Base-by-base conservation (phyloP, 2,329 filamentous ascomycete species). In the Neurospora crassa region DNA sequence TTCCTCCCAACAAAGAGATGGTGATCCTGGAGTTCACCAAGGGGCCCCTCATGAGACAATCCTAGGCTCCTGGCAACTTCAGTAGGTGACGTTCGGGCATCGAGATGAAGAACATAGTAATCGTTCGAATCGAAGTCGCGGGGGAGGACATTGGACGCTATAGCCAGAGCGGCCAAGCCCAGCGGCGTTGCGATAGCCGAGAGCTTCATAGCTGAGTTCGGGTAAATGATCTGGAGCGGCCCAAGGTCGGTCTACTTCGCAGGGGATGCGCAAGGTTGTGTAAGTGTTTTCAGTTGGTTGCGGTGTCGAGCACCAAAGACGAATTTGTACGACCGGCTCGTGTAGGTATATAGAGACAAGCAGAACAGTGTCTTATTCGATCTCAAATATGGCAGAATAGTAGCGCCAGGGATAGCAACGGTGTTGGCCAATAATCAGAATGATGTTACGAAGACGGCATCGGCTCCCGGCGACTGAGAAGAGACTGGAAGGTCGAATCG, bases 51-150 rank as follows among this genome's bases (percentile, higher is more conserved):
- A 80, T 97, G 90, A 67, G 87, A 85, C 68, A 97, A 84, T 24
- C 92, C 93, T 10, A 99, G 84, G 29, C 89, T 86, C 67, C 84
- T 82, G 40, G 94, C 94, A 74, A 97, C 85, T 53, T 91, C 85
- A 34, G 87, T 82, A 18, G 94, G 93, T 16, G 89, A 85, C 7
- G 87, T 84, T 45, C 87, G 84, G 14, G 87, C 83, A 72, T 91
- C 88, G 77, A 99, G 87, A 75, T 97, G 92, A 67, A 99, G 85
- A 74, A 96, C 94, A 80, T 98, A 97, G 83, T 97, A 98, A 81
- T 99, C 95, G 81, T 94, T 89, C 47, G 87, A 85, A 68, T 91
- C 87, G 84, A 96, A 92, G 78, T 96, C 87, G 76, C 92, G 91
- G 74, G 85, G 83, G 68, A 84, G 83, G 67, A 88, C 80, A 70